phyloP scores from a whole-genome alignment of 768 basidiomycete genomes.

The Psilocybe cyanescens region DNA sequence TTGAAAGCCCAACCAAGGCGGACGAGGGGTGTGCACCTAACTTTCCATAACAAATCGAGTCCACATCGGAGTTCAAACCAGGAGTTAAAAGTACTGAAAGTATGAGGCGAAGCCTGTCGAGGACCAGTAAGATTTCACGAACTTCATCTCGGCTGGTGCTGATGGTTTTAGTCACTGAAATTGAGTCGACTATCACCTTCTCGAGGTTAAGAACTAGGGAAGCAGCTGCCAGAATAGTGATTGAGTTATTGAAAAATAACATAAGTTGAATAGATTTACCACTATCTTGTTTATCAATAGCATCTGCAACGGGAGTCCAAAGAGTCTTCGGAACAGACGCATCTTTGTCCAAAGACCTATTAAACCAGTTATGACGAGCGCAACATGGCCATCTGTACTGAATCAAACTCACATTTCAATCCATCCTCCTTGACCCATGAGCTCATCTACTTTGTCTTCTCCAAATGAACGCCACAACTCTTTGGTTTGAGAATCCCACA shows the following conservation, averaged over 20 bases:
- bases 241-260: neutral
- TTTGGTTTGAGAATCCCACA: conserved; percentile 85
- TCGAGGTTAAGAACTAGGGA: conserved; percentile 56
- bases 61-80: conserved; percentile 71
- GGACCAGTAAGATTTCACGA: conserved; percentile 44
- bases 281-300: conserved; percentile 17
- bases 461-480: conserved; percentile 89
- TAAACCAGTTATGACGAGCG: neutral
- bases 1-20: conserved; percentile 48
- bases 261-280: conserved; percentile 22
- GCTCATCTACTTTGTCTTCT: conserved; percentile 74
- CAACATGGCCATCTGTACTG: neutral
- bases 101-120: conserved; percentile 60
- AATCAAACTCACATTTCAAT: conserved; percentile 55
- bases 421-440: conserved; percentile 78
- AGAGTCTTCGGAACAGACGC: conserved; percentile 24
- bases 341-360: conserved; percentile 25
- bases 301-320: conserved; percentile 29
- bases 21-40: conserved; percentile 50
- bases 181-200: conserved; percentile 50
- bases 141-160: conserved; percentile 49
- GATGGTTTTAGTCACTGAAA: conserved; percentile 53
- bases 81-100: conserved; percentile 71
- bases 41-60: conserved; percentile 63
- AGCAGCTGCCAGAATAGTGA: conserved; percentile 37